Conservation (phyloP, 495 filamentous ascomycete genomes). For the Neurospora pannonica region DNA sequence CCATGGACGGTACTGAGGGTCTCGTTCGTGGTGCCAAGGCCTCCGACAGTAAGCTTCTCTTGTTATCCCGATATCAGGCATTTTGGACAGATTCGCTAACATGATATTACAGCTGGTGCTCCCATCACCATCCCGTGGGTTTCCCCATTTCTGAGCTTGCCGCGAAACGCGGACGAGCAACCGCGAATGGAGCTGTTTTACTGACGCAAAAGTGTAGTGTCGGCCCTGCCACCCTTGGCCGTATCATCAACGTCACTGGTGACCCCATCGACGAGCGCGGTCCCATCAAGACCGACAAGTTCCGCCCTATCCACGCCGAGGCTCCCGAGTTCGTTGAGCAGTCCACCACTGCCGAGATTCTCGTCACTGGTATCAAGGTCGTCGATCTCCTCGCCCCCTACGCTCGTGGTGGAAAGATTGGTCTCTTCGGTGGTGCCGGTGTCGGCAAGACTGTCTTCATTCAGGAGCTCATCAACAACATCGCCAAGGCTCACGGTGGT, state of each 20-base stretch:
- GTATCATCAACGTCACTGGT: constrained; percentile 99
- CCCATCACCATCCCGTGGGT: constrained; percentile 83
- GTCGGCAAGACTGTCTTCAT: constrained; percentile 99
- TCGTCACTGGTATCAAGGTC: constrained; percentile 99
- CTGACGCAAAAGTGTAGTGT: constrained; percentile 35
- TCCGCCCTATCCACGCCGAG: constrained; percentile 85
- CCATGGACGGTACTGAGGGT: constrained; percentile 99
- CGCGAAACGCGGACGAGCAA: background rate
- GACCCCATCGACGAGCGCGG: constrained; percentile 99
- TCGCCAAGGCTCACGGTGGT: constrained; percentile 99
- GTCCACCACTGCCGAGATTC: constrained; percentile 89
- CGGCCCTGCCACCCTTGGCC: constrained; percentile 86
- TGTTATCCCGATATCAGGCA: background rate
- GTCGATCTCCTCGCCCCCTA: constrained; percentile 97
- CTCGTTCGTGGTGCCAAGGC: constrained; percentile 81
- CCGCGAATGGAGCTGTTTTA: background rate
- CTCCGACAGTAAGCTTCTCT: constrained; percentile 49
- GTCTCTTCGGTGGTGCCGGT: constrained; percentile 99
- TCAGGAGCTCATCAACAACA: constrained; percentile 99
- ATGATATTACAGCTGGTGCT: constrained; percentile 47
- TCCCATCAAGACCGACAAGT: constrained; percentile 85
- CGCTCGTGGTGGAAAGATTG: constrained; percentile 99
- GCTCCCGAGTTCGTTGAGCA: constrained; percentile 86
- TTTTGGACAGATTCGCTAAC: constrained; percentile 7
- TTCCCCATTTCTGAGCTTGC: background rate